Percentiles rank a stretch among this genome's conserved stretches.
Evolutionary conservation across 352 stramenopile species (phyloP).

Genomic region (Pythium dissimile): DNA sequence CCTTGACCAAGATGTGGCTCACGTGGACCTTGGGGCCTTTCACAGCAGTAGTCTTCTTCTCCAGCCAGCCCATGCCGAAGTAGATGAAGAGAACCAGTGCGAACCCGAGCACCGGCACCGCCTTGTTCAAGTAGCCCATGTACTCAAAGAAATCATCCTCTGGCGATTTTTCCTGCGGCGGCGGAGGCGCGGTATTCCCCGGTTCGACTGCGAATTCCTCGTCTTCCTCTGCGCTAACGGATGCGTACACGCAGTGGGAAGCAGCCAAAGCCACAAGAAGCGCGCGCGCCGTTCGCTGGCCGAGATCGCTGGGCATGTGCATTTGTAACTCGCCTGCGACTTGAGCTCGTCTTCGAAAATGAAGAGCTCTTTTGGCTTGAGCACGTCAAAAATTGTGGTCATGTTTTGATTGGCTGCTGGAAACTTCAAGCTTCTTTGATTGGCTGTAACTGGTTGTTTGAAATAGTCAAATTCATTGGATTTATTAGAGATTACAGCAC

Average conservation of each 20-base stretch:
- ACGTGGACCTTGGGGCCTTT: constrained; percentile 42
- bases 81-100: constrained; percentile 17
- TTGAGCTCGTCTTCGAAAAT: background rate
- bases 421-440: constrained; percentile 11
- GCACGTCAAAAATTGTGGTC: constrained; percentile 5
- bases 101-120: constrained; percentile 12
- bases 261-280: background rate
- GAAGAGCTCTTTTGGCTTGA: background rate
- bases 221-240: background rate
- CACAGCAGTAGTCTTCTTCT: constrained; percentile 14
- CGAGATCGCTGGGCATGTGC: no score
- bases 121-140: constrained; percentile 25
- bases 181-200: background rate
- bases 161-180: background rate
- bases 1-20: constrained; percentile 62
- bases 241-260: background rate
- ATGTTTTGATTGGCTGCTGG: constrained; percentile 7
- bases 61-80: constrained; percentile 10
- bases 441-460: background rate
- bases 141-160: constrained; percentile 15
- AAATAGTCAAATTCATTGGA: background rate
- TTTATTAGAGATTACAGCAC: background rate
- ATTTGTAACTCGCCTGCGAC: background rate
- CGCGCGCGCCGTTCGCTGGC: background rate
- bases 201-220: background rate